These are phyloP conservation scores for Aspergillus sp. DNA, from an alignment of 2,329 filamentous ascomycete species.

Conservation along the genomic window DNA sequence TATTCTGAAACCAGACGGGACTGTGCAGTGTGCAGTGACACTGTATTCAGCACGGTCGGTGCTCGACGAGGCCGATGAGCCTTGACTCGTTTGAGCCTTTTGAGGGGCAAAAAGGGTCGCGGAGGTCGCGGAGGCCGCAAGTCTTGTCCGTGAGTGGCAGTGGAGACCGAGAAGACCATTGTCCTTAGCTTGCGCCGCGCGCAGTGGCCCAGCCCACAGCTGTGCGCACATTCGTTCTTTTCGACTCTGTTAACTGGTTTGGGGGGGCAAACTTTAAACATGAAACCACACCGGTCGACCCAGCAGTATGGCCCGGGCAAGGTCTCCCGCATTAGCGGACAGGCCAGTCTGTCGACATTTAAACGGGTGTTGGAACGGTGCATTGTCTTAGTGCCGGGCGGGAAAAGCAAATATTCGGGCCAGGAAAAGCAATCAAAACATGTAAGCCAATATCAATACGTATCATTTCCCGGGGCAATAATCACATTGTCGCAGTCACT, in stretches of 20 bases:
- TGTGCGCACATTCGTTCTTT: not conserved
- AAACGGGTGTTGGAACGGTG: not conserved
- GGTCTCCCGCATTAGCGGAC: conserved; percentile 29
- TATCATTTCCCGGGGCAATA: not conserved
- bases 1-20: not conserved
- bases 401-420: not conserved
- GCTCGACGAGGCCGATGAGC: too few relatives aligned
- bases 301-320: conserved; percentile 29
- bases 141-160: not conserved
- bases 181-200: too few relatives aligned
- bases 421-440: not conserved
- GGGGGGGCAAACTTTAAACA: conserved; percentile 17
- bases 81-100: not conserved
- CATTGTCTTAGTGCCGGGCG: not conserved
- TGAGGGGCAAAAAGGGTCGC: not conserved
- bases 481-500: not conserved
- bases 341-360: conserved; percentile 17
- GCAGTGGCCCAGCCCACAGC: not conserved
- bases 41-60: too few relatives aligned
- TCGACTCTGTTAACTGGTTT: not conserved
- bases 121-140: not conserved
- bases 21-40: too few relatives aligned
- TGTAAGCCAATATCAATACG: not conserved
- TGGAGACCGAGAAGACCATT: not conserved
- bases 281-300: conserved; percentile 26